phyloP scores from a whole-genome alignment of 192 early-diverging fungal genomes.

The Pilaira anomala region DNA sequence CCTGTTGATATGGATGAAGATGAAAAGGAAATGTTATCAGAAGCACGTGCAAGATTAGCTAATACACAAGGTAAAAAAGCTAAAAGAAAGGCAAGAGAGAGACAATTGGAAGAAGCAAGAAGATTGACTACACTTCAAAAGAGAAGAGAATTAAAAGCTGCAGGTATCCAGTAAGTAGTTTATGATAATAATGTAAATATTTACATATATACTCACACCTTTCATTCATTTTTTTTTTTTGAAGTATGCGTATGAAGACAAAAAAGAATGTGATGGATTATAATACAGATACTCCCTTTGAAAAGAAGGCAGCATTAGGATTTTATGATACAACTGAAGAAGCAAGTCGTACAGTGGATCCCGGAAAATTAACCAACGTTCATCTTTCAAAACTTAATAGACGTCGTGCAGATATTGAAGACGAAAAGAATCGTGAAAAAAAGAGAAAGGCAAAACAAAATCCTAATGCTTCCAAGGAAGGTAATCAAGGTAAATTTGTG shows the following conservation, averaged over 20 bases:
- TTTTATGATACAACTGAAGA: slow-evolving; percentile 94
- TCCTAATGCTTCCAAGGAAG: slow-evolving; percentile 44
- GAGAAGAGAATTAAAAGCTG: slow-evolving; percentile 92
- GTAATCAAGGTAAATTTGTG: slow-evolving; percentile 60
- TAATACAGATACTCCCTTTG: slow-evolving; percentile 95
- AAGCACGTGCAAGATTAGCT: slow-evolving; percentile 96
- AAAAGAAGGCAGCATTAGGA: slow-evolving; percentile 80
- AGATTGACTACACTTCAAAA: slow-evolving; percentile 90
- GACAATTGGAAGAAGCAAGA: slow-evolving; percentile 94
- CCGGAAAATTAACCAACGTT: slow-evolving; percentile 64
- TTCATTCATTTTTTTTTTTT: neutral
- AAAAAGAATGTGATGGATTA: slow-evolving; percentile 85
- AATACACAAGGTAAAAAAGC: slow-evolving; percentile 99
- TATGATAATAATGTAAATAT: too few species aligned
- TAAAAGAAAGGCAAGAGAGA: slow-evolving; percentile 97
- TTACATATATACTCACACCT: neutral
- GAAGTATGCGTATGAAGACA: slow-evolving; percentile 55
- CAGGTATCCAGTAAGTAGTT: slow-evolving; percentile 88
- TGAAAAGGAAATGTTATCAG: slow-evolving; percentile 99
- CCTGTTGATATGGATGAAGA: slow-evolving; percentile 99
- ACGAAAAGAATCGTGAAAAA: slow-evolving; percentile 75
- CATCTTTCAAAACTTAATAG: slow-evolving; percentile 85
- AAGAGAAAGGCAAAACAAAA: slow-evolving; percentile 66
- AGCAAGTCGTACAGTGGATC: slow-evolving; percentile 55
- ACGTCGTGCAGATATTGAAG: slow-evolving; percentile 77